A percentile compares a stretch with the other conserved stretches of the same genome.
phyloP scores from a whole-genome alignment of 2,329 filamentous ascomycete species.

The Cercospora sesami region DNA sequence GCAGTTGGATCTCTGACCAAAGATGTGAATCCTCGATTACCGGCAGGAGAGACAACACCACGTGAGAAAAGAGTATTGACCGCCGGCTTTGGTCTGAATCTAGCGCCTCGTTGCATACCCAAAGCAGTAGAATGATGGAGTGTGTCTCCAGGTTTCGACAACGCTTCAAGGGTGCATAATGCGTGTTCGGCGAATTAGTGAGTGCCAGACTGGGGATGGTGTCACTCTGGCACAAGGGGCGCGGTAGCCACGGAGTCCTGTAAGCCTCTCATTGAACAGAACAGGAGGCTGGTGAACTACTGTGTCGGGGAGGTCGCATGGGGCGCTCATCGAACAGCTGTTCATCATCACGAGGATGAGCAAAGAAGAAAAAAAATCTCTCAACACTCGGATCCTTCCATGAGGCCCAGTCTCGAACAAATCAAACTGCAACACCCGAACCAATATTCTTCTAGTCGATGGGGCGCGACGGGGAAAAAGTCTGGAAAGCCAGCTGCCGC shows the following conservation, averaged over 20 bases:
- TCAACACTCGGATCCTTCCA: neutral
- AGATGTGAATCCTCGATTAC: neutral
- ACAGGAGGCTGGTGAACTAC: neutral
- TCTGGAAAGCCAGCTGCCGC: neutral
- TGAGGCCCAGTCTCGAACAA: neutral
- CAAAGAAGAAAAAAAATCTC: neutral
- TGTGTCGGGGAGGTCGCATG: neutral
- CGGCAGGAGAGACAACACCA: neutral
- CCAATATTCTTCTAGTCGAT: neutral
- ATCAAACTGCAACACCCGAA: neutral
- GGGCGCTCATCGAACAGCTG: neutral
- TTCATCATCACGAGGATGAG: neutral
- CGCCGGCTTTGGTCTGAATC: neutral
- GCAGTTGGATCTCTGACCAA: neutral
- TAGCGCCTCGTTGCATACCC: neutral
- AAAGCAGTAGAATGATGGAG: neutral
- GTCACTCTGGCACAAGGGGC: neutral
- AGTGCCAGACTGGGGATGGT: neutral
- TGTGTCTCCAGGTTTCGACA: conserved; percentile 2
- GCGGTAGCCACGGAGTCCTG: neutral
- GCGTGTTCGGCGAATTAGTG: neutral
- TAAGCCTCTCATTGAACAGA: neutral
- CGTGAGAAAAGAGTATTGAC: neutral
- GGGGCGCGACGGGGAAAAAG: neutral
- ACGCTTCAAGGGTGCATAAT: neutral